These are phyloP conservation scores for Blastomyces parvus DNA, from an alignment of 2,329 filamentous ascomycete genomes.

Conservation along the genomic window DNA sequence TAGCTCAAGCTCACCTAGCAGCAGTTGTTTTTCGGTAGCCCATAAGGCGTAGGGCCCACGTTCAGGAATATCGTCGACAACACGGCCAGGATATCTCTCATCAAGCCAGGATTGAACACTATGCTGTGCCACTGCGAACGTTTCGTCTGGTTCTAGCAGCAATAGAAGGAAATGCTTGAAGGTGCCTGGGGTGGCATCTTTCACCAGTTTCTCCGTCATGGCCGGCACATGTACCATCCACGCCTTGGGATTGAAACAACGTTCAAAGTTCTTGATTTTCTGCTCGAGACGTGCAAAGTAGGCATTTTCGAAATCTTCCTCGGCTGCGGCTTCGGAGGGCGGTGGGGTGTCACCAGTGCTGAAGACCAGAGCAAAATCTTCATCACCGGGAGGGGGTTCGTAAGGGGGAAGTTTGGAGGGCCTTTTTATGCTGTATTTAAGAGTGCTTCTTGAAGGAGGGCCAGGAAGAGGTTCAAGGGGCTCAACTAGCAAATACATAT, in stretches of 20 bases:
- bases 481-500: background rate
- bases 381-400: background rate
- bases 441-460: background rate
- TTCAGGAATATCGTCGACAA: background rate
- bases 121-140: constrained; percentile 55
- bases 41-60: constrained; percentile 7
- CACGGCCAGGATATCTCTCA: constrained; percentile 22
- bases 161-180: constrained; percentile 21
- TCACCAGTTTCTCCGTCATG: constrained; percentile 9
- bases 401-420: background rate
- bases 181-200: constrained; percentile 17
- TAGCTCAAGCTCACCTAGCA: constrained; percentile 19
- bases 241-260: background rate
- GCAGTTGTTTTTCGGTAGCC: constrained; percentile 16
- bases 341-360: background rate
- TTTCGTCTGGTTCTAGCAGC: constrained; percentile 37
- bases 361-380: background rate
- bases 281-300: background rate
- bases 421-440: background rate
- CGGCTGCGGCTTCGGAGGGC: constrained; percentile 4
- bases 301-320: constrained; percentile 6
- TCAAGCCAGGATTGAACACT: constrained; percentile 57
- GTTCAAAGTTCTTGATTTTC: background rate
- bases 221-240: constrained; percentile 12
- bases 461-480: background rate